Evolutionary conservation across 2,329 filamentous ascomycete genomes (phyloP).

Genomic region (Venturia pyrina): DNA sequence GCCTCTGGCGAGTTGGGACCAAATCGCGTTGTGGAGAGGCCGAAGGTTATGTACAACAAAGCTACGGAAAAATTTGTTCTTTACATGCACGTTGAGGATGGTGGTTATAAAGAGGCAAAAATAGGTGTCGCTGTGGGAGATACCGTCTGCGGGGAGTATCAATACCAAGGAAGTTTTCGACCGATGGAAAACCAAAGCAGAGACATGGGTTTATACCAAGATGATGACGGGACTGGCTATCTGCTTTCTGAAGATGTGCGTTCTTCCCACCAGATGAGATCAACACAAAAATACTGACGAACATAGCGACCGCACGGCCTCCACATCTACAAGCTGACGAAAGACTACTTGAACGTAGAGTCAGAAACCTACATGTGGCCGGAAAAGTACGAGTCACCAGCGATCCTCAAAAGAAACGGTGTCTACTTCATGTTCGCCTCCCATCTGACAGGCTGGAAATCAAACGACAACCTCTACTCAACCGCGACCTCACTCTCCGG

Average conservation of each 20-base stretch:
- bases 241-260: slow-evolving; percentile 53
- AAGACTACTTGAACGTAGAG: slow-evolving; percentile 46
- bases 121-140: slow-evolving; percentile 53
- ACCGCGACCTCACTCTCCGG: slow-evolving; percentile 47
- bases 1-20: slow-evolving; percentile 49
- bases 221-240: slow-evolving; percentile 51
- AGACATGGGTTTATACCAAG: slow-evolving; percentile 52
- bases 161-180: slow-evolving; percentile 36
- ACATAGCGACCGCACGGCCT: slow-evolving; percentile 45
- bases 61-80: slow-evolving; percentile 56
- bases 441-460: slow-evolving; percentile 34
- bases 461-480: slow-evolving; percentile 57
- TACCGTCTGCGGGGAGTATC: slow-evolving; percentile 52
- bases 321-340: slow-evolving; percentile 46
- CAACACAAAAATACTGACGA: neutral
- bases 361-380: slow-evolving; percentile 42
- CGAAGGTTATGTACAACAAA: slow-evolving; percentile 59
- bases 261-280: slow-evolving; percentile 5
- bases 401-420: slow-evolving; percentile 50
- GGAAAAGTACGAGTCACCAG: slow-evolving; percentile 51
- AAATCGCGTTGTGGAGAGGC: slow-evolving; percentile 53
- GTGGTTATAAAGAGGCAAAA: slow-evolving; percentile 52
- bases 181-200: slow-evolving; percentile 43
- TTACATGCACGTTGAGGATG: slow-evolving; percentile 57
- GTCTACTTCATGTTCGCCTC: slow-evolving; percentile 20